Base-by-base conservation (phyloP, 441 rosid genomes). In the Viola pubescens region DNA sequence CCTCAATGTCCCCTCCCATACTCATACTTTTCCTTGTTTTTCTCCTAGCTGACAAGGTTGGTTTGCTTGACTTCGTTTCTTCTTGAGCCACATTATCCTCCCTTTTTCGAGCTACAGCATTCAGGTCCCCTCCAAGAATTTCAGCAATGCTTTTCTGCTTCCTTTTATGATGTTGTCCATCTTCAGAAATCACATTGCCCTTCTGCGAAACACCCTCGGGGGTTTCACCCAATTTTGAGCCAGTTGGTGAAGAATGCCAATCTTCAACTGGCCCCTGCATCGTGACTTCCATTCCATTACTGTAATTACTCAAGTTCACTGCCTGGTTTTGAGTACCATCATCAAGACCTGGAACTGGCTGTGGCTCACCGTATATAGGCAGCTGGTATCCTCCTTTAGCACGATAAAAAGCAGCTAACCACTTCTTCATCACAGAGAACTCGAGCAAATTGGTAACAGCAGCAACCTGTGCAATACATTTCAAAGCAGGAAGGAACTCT, bases 101-200 rank as follows among this genome's bases (percentile, higher is more conserved):
- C 41, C 47, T 67, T 37, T 62, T 66, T 40, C 60, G 64, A 38
- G 59, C 72, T 66, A 10, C 71, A 38, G 74, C 64, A 81, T 55
- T 54, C 0, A 56, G 37, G 43, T 65, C 68, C 47, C 72, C 79
- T 39, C 79, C 81, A 70, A 91, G 60, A 52, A 91, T 83, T 57
- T 87, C 91, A 65, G 95, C 85, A 70, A 91, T 84, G 71, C 98
- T 91, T 76, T 89, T 91, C 77, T 80, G 82, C 71, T 86, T 91
- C 73, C 80, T 75, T 47, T 76, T 77, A 58, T 75, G 83, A 58
- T 57, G 44, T 56, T 53, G 67, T 64, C 75, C 68, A 67, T 69
- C 75, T 52, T 70, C 77, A 7, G 77, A 67, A 64, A 61, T 72
- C 46, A 71, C 65, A 4, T 75, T 75, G 61, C 81, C 74, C 53